phyloP scores from a whole-genome alignment of 768 basidiomycete species.

The Rhodotorula paludigena region DNA sequence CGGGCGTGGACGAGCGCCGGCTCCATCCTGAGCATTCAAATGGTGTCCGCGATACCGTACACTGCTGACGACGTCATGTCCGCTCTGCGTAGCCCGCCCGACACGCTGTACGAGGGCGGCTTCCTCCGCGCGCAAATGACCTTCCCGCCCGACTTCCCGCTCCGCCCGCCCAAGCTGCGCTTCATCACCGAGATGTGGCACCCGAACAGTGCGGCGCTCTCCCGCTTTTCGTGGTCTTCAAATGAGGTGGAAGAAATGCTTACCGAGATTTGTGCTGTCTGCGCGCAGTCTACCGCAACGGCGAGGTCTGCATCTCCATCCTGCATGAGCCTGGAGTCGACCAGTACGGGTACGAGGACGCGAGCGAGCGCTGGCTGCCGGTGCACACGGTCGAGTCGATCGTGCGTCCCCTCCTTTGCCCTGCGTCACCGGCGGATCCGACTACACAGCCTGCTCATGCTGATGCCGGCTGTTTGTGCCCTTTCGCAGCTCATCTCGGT shows the following conservation, averaged over 20 bases:
- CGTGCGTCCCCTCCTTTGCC: constrained; percentile 52
- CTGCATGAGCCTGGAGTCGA: constrained; percentile 92
- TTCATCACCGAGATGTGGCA: constrained; percentile 53
- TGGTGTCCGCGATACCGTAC: too few relatives aligned
- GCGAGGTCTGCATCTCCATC: constrained; percentile 52
- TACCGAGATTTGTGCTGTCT: too few relatives aligned
- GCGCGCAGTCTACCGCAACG: constrained; percentile 48
- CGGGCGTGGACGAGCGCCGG: too few relatives aligned
- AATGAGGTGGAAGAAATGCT: too few relatives aligned
- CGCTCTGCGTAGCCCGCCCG: constrained; percentile 62
- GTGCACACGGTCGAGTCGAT: constrained; percentile 97
- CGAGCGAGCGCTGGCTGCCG: constrained; percentile 94
- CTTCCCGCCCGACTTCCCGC: constrained; percentile 81
- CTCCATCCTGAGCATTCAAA: too few relatives aligned
- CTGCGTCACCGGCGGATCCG: not conserved
- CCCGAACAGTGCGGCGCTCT: constrained; percentile 48
- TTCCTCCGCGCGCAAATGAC: constrained; percentile 85
- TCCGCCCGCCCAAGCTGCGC: constrained; percentile 85
- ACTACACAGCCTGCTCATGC: not conserved
- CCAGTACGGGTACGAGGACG: constrained; percentile 89
- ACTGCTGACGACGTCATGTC: not conserved
- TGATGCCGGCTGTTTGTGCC: not conserved
- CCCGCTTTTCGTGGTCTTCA: too few relatives aligned
- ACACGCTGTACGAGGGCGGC: constrained; percentile 94
- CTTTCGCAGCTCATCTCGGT: constrained; percentile 76